Base-by-base conservation (phyloP, 192 early-diverging fungal species). In the Coemansia sp. region DNA sequence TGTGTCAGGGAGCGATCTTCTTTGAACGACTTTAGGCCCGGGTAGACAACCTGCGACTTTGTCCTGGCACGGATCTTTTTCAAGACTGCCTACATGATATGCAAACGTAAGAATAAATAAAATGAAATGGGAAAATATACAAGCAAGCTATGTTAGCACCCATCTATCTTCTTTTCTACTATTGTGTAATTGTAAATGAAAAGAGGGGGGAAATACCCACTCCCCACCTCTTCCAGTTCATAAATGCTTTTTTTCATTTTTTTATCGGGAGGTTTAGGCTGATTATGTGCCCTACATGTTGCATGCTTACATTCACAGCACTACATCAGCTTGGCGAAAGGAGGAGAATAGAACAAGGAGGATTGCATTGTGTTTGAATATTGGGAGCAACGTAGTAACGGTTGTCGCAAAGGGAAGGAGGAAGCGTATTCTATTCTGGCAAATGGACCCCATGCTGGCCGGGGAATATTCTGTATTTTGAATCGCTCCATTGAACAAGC, bases 51-150 rank as follows among this genome's bases (percentile, higher is more conserved):
- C 65, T 91, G 90, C 39, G 92, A 90, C 42, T 81, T 85, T 3
- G 93, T 89, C 41, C 77, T 85, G 51, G 89, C 81, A 44, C 88
- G 87, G 57, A 95, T 97, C 79, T 91, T 95, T 63, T 97, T 86
- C 41, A 92, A 84, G 14, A 98, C 90, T 2, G 94, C 93, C 87
- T 86, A 70, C 54, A 75, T 25, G 6, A 58, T 32, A 58, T n/a
- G 16, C 5, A 5, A n/a, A 44, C 17, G 44, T 4, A 48, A 70
- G 5, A 7, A 37, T 50, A 20, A 41, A 17, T 32, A 32, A 32
- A 32, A 32, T 32, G 32, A 32, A 32, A 32, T 32, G 32, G 32
- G 4, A 32, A 32, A 41, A 16, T 53, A 22, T 5, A 19, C 22
- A 20, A 6, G 14, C 48, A n/a, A 6, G 5, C 3, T 10, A 22